These are phyloP conservation scores for Microascus cirrosus DNA, from an alignment of 2,329 filamentous ascomycete species.

Conservation along the genomic window DNA sequence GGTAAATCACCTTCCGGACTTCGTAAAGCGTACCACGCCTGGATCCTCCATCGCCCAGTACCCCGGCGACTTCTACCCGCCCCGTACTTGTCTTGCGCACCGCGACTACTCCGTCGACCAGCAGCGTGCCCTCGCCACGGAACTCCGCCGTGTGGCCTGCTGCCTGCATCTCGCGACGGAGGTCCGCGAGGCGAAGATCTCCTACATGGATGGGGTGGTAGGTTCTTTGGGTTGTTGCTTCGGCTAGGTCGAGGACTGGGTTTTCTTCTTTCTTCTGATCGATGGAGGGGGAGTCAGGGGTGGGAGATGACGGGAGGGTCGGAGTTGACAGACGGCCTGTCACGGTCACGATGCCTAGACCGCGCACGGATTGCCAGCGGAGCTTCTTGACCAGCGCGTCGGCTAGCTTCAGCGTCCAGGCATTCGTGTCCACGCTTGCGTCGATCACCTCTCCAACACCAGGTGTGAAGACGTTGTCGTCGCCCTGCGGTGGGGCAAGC, in stretches of 20 bases:
- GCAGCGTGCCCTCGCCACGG: constrained; percentile 78
- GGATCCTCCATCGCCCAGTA: constrained; percentile 31
- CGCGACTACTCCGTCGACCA: constrained; percentile 80
- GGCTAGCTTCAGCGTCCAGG: constrained; percentile 88
- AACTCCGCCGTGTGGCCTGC: constrained; percentile 85
- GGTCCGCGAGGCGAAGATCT: constrained; percentile 78
- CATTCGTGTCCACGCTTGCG: constrained; percentile 94
- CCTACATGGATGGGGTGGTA: constrained; percentile 81
- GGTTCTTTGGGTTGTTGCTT: background rate
- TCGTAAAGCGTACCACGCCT: constrained; percentile 62
- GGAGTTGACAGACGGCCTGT: constrained; percentile 44
- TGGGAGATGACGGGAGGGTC: constrained; percentile 14
- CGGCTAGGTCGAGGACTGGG: constrained; percentile 7
- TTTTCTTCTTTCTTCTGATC: background rate
- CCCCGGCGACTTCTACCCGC: constrained; percentile 76
- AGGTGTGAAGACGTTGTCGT: constrained; percentile 70
- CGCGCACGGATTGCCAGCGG: constrained; percentile 89
- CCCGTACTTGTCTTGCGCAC: constrained; percentile 84
- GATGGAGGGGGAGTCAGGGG: constrained; percentile 23
- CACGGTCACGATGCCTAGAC: constrained; percentile 83
- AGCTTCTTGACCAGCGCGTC: constrained; percentile 75
- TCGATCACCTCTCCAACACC: constrained; percentile 63
- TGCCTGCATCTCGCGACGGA: constrained; percentile 72
- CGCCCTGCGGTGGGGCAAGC: constrained; percentile 34
- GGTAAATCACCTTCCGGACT: constrained; percentile 85